A percentile compares a stretch with the other conserved stretches of the same genome.
phyloP scores from a whole-genome alignment of 208 protist genomes.

The Acanthamoeba castellanii region DNA sequence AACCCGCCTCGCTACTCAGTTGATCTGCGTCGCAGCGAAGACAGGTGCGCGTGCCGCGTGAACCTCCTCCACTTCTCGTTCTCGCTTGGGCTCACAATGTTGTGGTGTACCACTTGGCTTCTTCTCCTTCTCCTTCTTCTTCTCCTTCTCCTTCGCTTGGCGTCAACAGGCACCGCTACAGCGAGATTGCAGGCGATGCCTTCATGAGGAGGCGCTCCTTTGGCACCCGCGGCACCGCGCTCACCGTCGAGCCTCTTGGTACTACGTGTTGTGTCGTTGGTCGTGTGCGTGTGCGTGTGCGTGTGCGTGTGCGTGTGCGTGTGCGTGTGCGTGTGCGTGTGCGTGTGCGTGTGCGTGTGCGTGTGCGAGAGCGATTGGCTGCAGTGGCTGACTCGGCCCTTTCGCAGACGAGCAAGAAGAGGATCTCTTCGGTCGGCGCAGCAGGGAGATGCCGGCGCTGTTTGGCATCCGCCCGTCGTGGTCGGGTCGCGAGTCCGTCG shows the following conservation, averaged over 20 bases:
- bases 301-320: not conserved
- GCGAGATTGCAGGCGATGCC: not conserved
- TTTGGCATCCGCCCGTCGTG: constrained; percentile 42
- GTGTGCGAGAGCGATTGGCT: not conserved
- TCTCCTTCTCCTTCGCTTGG: not conserved
- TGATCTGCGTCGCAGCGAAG: constrained; percentile 17
- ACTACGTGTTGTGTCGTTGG: not conserved
- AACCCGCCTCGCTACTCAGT: constrained; percentile 39
- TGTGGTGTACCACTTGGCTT: not conserved
- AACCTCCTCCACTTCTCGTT: not conserved
- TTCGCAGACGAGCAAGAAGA: not conserved
- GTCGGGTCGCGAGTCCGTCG: constrained; percentile 29
- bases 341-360: not conserved
- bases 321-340: too few relatives aligned
- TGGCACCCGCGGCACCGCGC: constrained; percentile 7
- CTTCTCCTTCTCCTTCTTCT: not conserved
- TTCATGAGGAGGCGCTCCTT: constrained; percentile 57
- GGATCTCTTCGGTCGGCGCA: not conserved
- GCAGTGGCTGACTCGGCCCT: not conserved
- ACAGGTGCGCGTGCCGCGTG: not conserved
- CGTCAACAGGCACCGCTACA: constrained; percentile 6
- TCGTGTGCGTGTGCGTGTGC: not conserved
- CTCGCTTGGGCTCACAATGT: not conserved
- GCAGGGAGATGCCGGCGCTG: constrained; percentile 19
- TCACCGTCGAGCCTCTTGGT: constrained; percentile 39